Percentiles rank a stretch among this genome's conserved stretches.
phyloP scores from a whole-genome alignment of 1,284 basidiomycete species.

The Fomes fomentarius region DNA sequence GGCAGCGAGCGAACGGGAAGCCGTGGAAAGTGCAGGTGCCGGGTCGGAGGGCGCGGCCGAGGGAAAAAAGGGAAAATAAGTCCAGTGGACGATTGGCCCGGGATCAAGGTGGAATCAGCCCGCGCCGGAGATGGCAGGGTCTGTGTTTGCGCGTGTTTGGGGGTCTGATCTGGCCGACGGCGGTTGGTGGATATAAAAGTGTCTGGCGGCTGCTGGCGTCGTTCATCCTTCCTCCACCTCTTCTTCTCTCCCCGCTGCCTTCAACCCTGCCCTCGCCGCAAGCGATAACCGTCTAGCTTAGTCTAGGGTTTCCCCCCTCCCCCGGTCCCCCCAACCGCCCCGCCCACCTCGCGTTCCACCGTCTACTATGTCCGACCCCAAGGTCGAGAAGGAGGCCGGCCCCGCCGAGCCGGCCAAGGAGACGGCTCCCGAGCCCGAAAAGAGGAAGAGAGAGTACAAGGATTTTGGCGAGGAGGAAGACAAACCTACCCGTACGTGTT shows the following conservation, averaged over 20 bases:
- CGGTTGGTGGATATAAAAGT: slow-evolving; percentile 24
- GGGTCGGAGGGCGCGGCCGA: slow-evolving; percentile 24
- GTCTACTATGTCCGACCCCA: slow-evolving; percentile 33
- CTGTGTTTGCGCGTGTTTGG: slow-evolving; percentile 13
- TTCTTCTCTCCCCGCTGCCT: slow-evolving; percentile 25
- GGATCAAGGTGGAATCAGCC: slow-evolving; percentile 20
- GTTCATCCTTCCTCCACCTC: slow-evolving; percentile 30
- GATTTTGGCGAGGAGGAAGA: slow-evolving; percentile 77
- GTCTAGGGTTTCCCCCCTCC: slow-evolving; percentile 31
- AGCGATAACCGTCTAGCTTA: slow-evolving; percentile 26
- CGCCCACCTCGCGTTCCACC: slow-evolving; percentile 5
- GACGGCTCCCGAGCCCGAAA: slow-evolving; percentile 40
- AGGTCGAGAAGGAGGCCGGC: slow-evolving; percentile 38
- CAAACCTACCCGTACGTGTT: slow-evolving; percentile 69
- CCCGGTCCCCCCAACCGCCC: slow-evolving; percentile 18
- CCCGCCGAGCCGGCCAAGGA: slow-evolving; percentile 32
- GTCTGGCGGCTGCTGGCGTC: slow-evolving; percentile 24
- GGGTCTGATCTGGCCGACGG: slow-evolving; percentile 12
- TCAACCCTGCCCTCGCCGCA: slow-evolving; percentile 21
- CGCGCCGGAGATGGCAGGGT: slow-evolving; percentile 13
- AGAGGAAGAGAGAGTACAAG: slow-evolving; percentile 91
- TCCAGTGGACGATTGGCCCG: slow-evolving; percentile 15
- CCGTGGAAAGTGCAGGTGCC: slow-evolving; percentile 1
- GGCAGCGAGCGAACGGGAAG: neutral
- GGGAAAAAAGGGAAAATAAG: slow-evolving; percentile 3